Base-by-base conservation (phyloP, 2,329 filamentous ascomycete genomes). In the Shiraia sp. region DNA sequence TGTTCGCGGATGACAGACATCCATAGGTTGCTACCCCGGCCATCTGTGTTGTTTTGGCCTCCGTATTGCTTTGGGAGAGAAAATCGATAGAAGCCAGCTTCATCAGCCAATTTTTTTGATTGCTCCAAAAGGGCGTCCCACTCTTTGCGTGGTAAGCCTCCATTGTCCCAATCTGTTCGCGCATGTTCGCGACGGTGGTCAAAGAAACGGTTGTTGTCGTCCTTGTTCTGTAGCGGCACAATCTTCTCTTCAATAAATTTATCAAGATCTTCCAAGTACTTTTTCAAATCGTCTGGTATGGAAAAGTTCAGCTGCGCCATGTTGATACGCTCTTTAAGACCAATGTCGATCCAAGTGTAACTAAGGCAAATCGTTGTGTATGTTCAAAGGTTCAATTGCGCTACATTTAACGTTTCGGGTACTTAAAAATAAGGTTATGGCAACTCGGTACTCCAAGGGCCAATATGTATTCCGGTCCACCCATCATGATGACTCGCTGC, bases 131-230 rank as follows among this genome's bases (percentile, higher is more conserved):
- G 65, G 2, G 70, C 66, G 53, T 85, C 80, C 81, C 81, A 85
- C 53, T 83, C 80, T 31, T 72, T 63, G 5, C 73, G 74, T 1
- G 82, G 81, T 2, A 84, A 71, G 2, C 81, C 80, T 42, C 72
- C 68, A 28, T 76, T 75, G 39, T 78, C 75, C 79, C 80, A 85
- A 56, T 85, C 75, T 2, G 81, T 85, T 24, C 81, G 78, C 6
- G 79, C 71, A 55, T 83, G 75, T 53, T 85, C 81, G 49, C 81
- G 78, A 13, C 81, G 76, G 63, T 85, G 78, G 62, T 85, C 81
- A 66, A 85, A 85, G 75, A 85, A 85, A 43, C 80, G 77, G 40
- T 80, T 72, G 57, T 85, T 85, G 61, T 83, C 79, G 55, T 79
- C 65, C 16, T 69, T 65, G 47, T 76, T 65, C 60, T 85, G 79